Evolutionary conservation across 202 grass and related monocot species (phyloP).

Genomic region (Schoenoplectus triqueter): DNA sequence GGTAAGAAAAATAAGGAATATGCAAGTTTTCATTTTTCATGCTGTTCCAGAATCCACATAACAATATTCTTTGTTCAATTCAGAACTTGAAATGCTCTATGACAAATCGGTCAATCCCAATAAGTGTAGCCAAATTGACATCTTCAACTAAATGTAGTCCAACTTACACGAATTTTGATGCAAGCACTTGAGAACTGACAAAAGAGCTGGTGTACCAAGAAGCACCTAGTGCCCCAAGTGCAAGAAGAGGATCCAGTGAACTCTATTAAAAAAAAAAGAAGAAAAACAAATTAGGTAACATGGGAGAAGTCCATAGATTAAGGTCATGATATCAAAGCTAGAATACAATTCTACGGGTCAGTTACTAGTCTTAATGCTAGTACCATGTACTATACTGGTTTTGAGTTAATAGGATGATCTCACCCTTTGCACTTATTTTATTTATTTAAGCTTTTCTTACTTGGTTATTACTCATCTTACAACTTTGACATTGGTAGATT

Average conservation of each 20-base stretch:
- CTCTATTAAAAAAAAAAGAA: constrained; percentile 61
- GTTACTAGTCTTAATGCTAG: not conserved
- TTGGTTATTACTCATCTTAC: not conserved
- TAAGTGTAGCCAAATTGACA: not conserved
- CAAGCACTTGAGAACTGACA: constrained; percentile 14
- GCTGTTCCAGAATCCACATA: constrained; percentile 9
- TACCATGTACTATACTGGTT: not conserved
- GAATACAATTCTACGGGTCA: not conserved
- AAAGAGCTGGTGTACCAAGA: constrained; percentile 66
- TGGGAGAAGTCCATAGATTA: not conserved
- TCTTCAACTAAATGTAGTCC: constrained; percentile 18
- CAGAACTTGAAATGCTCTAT: constrained; percentile 8
- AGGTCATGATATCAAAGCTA: not conserved
- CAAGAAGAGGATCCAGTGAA: constrained; percentile 79
- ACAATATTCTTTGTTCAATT: not conserved
- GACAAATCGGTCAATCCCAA: constrained; percentile 10
- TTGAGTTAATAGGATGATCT: not conserved
- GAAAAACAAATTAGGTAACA: constrained; percentile 13
- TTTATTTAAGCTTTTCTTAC: not conserved
- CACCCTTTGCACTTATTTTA: not conserved
- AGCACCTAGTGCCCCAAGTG: constrained; percentile 52
- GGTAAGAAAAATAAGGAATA: not conserved
- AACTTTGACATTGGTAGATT: constrained; percentile 5
- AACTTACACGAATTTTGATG: constrained; percentile 51
- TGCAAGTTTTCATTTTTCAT: constrained; percentile 6